Conservation (phyloP, 768 basidiomycete species). For the Fibroporia radiculosa region DNA sequence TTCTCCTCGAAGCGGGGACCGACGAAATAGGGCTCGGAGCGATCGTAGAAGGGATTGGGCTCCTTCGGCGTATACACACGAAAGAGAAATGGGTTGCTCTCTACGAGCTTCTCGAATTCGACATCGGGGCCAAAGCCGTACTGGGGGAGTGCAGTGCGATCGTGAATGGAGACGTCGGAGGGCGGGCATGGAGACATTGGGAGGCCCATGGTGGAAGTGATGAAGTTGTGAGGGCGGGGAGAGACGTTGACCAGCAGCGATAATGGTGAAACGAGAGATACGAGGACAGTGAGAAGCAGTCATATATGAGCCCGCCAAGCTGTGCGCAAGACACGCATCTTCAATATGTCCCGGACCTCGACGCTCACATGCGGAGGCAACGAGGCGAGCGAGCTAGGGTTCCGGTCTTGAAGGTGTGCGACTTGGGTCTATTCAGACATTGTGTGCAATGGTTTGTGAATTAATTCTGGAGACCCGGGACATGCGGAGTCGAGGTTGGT, state of each 20-base stretch:
- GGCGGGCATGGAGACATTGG: neutral
- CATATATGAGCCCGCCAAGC: neutral
- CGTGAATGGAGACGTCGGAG: slow-evolving; percentile 7
- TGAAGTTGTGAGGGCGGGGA: neutral
- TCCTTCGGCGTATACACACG: slow-evolving; percentile 73
- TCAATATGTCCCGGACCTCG: slow-evolving; percentile 2
- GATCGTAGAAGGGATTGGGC: slow-evolving; percentile 42
- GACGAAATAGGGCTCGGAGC: slow-evolving; percentile 57
- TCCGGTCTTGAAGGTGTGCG: no score
- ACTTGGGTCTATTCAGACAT: no score
- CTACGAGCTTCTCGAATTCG: slow-evolving; percentile 53
- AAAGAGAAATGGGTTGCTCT: slow-evolving; percentile 68
- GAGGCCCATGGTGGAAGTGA: slow-evolving; percentile 1
- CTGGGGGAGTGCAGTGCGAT: slow-evolving; percentile 44
- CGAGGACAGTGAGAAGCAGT: neutral
- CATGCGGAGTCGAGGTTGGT: no score
- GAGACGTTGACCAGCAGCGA: neutral
- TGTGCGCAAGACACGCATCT: neutral
- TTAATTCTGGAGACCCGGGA: no score
- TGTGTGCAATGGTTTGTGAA: no score
- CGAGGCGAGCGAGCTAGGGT: no score
- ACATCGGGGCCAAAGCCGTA: slow-evolving; percentile 62
- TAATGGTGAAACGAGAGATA: neutral
- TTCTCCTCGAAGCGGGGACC: slow-evolving; percentile 54
- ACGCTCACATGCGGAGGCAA: slow-evolving; percentile 2